These are phyloP conservation scores for Aspergillus sp. DNA, from an alignment of 2,329 filamentous ascomycete genomes.

Conservation along the genomic window DNA sequence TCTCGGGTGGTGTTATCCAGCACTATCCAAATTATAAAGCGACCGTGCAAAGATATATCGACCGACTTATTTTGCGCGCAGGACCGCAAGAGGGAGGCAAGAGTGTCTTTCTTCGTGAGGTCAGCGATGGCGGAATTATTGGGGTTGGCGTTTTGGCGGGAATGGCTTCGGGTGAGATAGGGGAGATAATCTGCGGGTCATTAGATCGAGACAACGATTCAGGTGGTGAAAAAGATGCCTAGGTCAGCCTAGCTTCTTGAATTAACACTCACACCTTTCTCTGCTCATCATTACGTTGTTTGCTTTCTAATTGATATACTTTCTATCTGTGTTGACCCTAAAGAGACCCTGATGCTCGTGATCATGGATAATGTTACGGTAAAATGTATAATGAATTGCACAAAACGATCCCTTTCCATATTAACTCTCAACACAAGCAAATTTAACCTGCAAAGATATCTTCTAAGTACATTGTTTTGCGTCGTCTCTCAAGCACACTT, in stretches of 20 bases:
- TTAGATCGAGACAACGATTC: not conserved
- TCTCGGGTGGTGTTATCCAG: slow-evolving; percentile 74
- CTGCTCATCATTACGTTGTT: not conserved
- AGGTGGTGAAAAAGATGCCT: not conserved
- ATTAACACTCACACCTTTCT: not conserved
- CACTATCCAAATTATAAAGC: slow-evolving; percentile 70
- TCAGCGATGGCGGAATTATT: slow-evolving; percentile 52
- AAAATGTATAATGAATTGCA: not conserved
- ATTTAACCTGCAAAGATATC: not conserved
- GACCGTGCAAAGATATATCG: slow-evolving; percentile 68
- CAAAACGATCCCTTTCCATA: no score
- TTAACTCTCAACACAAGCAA: no score
- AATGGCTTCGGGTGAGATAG: slow-evolving; percentile 36
- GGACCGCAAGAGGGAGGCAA: slow-evolving; percentile 46
- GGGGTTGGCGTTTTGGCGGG: slow-evolving; percentile 53
- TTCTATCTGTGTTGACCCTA: no score
- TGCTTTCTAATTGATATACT: not conserved
- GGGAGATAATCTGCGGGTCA: slow-evolving; percentile 24
- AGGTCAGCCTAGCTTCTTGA: not conserved
- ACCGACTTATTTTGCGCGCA: slow-evolving; percentile 47
- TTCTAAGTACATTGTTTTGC: not conserved
- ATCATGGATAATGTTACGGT: no score
- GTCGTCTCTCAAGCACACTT: not conserved
- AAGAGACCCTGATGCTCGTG: no score
- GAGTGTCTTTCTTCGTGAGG: slow-evolving; percentile 50